A percentile compares a stretch with the other conserved stretches of the same genome.
phyloP scores from a whole-genome alignment of 169 alveolate genomes.

The Cryptosporidium tyzzeri region DNA sequence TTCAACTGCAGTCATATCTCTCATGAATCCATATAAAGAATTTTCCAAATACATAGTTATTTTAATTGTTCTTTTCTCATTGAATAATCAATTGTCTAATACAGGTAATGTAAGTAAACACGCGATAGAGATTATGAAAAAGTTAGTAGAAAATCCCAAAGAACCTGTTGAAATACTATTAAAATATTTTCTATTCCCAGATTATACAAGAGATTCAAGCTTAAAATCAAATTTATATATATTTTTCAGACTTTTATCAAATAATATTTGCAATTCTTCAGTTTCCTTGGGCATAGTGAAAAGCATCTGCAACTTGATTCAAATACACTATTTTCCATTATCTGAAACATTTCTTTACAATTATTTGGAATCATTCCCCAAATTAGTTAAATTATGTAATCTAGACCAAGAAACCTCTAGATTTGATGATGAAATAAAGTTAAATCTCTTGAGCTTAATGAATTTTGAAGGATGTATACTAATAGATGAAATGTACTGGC shows the following conservation, averaged over 20 bases:
- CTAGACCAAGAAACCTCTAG: neutral
- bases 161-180: neutral
- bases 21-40: neutral
- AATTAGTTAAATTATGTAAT: slow-evolving; percentile 17
- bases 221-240: neutral
- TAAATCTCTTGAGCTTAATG: slow-evolving; percentile 4
- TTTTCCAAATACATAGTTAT: neutral
- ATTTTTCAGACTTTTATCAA: slow-evolving; percentile 1
- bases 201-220: neutral
- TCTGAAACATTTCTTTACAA: slow-evolving; percentile 22
- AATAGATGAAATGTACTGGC: slow-evolving; percentile 35
- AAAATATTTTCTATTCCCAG: neutral
- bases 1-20: slow-evolving; percentile 14
- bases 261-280: slow-evolving; percentile 7
- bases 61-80: slow-evolving; percentile 15
- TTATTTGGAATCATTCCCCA: slow-evolving; percentile 58
- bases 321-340: slow-evolving; percentile 13
- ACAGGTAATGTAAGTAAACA: slow-evolving; percentile 23
- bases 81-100: neutral
- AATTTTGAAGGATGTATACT: neutral
- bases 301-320: slow-evolving; percentile 31
- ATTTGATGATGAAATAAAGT: neutral
- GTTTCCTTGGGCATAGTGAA: slow-evolving; percentile 4
- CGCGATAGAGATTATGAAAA: slow-evolving; percentile 10
- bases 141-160: neutral